These are phyloP conservation scores for Toxicodendron radicans DNA, from an alignment of 345 rosid species.

Conservation along the genomic window DNA sequence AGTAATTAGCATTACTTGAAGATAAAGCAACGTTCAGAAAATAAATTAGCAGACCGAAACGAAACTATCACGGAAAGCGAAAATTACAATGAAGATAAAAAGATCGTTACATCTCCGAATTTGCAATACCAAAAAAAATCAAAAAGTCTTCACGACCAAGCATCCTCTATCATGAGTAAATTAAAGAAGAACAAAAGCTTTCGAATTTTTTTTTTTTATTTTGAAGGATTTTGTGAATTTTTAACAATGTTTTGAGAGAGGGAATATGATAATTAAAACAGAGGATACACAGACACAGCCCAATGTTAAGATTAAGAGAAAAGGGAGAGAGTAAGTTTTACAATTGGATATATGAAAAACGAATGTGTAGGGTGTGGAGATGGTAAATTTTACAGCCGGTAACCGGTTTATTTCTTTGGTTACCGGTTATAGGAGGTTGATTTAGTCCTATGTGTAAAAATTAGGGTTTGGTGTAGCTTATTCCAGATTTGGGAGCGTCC, in stretches of 20 bases:
- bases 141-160: slow-evolving; percentile 10
- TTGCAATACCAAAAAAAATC: slow-evolving; percentile 4
- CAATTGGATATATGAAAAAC: background rate
- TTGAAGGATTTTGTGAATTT: background rate
- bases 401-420: slow-evolving; percentile 39
- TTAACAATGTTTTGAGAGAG: slow-evolving; percentile 14
- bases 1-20: slow-evolving; percentile 43
- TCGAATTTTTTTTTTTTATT: slow-evolving; percentile 11
- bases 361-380: slow-evolving; percentile 10
- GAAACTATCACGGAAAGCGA: slow-evolving; percentile 3
- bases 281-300: slow-evolving; percentile 15
- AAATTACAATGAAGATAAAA: slow-evolving; percentile 17
- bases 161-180: slow-evolving; percentile 1
- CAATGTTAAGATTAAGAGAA: slow-evolving; percentile 7
- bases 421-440: slow-evolving; percentile 56
- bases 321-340: slow-evolving; percentile 16
- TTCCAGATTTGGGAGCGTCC: slow-evolving; percentile 15
- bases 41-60: background rate
- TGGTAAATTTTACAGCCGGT: slow-evolving; percentile 31
- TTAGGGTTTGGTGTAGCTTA: slow-evolving; percentile 17
- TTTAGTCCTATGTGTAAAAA: background rate
- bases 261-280: slow-evolving; percentile 17
- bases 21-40: slow-evolving; percentile 29
- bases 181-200: background rate
- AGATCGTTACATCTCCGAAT: slow-evolving; percentile 26